phyloP scores from a whole-genome alignment of 129 eudicot species.

The Dittrichia graveolens region DNA sequence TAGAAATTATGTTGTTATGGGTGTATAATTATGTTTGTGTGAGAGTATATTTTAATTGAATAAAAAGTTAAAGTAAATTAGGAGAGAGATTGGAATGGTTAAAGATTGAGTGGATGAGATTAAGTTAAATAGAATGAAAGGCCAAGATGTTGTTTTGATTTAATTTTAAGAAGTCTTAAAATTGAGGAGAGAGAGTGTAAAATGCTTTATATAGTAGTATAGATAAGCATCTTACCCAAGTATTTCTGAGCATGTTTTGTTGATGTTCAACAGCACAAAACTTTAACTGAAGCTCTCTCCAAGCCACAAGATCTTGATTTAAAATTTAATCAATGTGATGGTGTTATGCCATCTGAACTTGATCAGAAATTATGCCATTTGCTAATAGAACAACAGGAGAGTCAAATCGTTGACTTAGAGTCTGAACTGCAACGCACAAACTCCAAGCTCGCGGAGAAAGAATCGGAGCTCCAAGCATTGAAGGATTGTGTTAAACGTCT shows the following conservation, averaged over 20 bases:
- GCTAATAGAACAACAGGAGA: constrained; percentile 71
- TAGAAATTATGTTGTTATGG: too few relatives aligned
- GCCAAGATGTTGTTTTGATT: too few relatives aligned
- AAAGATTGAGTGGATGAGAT: too few relatives aligned
- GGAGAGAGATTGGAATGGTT: too few relatives aligned
- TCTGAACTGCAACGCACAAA: constrained; percentile 57
- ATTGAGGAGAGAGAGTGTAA: too few relatives aligned
- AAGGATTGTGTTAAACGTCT: constrained; percentile 79
- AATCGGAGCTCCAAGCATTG: constrained; percentile 75
- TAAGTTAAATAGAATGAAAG: too few relatives aligned
- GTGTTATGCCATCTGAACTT: constrained; percentile 62
- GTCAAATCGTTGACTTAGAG: constrained; percentile 69
- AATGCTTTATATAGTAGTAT: too few relatives aligned
- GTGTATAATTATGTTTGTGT: too few relatives aligned
- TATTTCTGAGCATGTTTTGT: constrained; percentile 6
- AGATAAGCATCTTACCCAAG: neutral
- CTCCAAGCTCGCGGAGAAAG: constrained; percentile 69
- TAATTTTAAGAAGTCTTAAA: too few relatives aligned
- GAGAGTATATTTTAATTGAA: too few relatives aligned
- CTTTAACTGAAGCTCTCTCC: constrained; percentile 31
- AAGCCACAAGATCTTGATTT: constrained; percentile 28
- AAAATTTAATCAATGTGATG: constrained; percentile 32
- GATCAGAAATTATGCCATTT: constrained; percentile 62
- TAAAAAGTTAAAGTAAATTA: too few relatives aligned
- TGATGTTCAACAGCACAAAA: constrained; percentile 38